phyloP scores from a whole-genome alignment of 345 rosid species.

The Streptanthus diversifolius region DNA sequence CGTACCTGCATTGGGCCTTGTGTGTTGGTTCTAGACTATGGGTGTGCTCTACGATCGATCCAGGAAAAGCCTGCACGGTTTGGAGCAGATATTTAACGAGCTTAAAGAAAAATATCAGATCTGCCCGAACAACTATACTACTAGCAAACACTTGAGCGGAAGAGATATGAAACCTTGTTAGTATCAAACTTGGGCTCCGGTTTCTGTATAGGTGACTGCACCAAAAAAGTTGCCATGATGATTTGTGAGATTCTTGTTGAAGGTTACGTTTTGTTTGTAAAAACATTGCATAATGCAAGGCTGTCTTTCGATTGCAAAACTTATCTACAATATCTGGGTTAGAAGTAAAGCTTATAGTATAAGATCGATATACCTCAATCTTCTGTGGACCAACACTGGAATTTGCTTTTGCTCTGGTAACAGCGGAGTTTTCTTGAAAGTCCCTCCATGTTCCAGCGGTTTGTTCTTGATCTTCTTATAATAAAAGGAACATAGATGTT shows the following conservation, averaged over 20 bases:
- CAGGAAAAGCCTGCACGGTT: slow-evolving; percentile 64
- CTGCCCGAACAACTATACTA: not conserved
- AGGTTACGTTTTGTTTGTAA: not conserved
- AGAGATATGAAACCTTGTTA: slow-evolving; percentile 41
- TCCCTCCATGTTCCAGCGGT: slow-evolving; percentile 21
- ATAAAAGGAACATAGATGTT: not conserved
- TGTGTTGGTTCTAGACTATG: slow-evolving; percentile 32
- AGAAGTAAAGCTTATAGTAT: not conserved
- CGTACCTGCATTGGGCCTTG: slow-evolving; percentile 45
- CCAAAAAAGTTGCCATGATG: not conserved
- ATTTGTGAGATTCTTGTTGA: slow-evolving; percentile 3
- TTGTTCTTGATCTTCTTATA: slow-evolving; percentile 13
- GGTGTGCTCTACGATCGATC: slow-evolving; percentile 62
- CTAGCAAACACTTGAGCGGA: not conserved
- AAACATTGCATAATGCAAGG: slow-evolving; percentile 8
- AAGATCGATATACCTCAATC: slow-evolving; percentile 23
- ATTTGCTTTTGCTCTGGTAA: slow-evolving; percentile 3
- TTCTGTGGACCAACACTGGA: slow-evolving; percentile 21
- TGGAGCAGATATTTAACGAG: not conserved
- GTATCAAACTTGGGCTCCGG: slow-evolving; percentile 41
- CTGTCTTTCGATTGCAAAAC: not conserved
- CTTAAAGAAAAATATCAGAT: not conserved
- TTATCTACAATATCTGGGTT: not conserved
- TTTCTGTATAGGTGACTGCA: slow-evolving; percentile 45
- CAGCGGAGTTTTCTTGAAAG: not conserved